Evolutionary conservation across 139 green algal genomes (phyloP), one percentile per base, ranked within the genome.

Genomic region (Nannochloris sp.): DNA sequence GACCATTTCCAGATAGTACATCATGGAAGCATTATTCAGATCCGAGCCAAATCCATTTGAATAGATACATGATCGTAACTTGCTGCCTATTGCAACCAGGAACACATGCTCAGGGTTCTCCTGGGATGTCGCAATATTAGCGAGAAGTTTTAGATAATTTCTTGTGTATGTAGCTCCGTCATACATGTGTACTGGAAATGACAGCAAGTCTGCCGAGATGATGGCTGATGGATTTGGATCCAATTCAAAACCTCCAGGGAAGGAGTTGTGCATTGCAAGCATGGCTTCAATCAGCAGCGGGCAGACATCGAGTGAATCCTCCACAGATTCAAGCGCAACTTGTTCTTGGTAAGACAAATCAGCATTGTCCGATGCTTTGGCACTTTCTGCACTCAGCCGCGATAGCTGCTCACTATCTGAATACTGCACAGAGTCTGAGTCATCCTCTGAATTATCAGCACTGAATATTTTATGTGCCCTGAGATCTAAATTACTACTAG

Each of bases 171-270:
- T 7, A 53, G 18, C 16, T 8, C 46, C 46, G 7, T 53, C 46
- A 53, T 53, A 25, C 16, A 21, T 21, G n/a, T 25, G n/a, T 9
- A 37, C 55, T 25, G 57, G 50, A 19, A 77, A 44, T 18, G 44
- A 25, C 11, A 75, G 15, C 29, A 76, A 48, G 27, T 77, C 66
- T 19, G 43, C 29, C 11, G 70, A 44, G n/a, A 77, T 50, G 11
- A 64, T 23, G 2, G 50, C 40, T 6, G 66, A 43, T 8, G 56
- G 69, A 48, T 75, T 62, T 6, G 7, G 37, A 5, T 7, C 40
- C 3, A 66, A 60, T 31, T 48, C 46, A 53, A 21, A 53, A 19
- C 16, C 46, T 7, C 46, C 11, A 21, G 46, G 46, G 16, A 53
- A 25, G 16, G 46, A 21, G 46, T 25, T 25, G n/a, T 53, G n/a